Conservation (phyloP, 805 yeast species). For the Yarrowia divulgata region DNA sequence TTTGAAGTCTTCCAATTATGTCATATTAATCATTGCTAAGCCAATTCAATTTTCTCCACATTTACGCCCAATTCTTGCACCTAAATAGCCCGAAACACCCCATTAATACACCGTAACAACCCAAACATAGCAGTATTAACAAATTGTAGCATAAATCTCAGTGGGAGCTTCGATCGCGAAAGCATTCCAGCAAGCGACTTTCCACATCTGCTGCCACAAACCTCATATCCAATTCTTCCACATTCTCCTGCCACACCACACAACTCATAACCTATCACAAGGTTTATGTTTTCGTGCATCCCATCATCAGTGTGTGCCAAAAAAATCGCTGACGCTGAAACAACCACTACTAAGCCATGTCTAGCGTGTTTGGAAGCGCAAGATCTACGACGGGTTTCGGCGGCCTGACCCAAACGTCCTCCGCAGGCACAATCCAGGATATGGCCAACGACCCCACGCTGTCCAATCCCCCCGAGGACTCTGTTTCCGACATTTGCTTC, state of each 20-base stretch:
- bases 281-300: conserved; percentile 19
- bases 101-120: too few species aligned
- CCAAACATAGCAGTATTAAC: too few species aligned
- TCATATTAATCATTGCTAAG: too few species aligned
- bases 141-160: too few species aligned
- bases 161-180: too few species aligned
- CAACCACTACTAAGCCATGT: not conserved
- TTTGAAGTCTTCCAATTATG: too few species aligned
- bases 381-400: conserved; percentile 43
- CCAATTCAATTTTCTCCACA: too few species aligned
- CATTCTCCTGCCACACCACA: too few species aligned
- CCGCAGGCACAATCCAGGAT: conserved; percentile 29
- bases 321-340: not conserved
- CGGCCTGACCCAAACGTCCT: conserved; percentile 35
- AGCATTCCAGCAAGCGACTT: too few species aligned
- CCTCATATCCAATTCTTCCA: not conserved
- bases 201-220: not conserved
- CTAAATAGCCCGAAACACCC: too few species aligned
- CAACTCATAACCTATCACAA: conserved; percentile 17
- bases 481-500: conserved; percentile 81
- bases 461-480: conserved; percentile 88
- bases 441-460: conserved; percentile 48
- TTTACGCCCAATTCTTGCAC: too few species aligned
- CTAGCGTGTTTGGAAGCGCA: conserved; percentile 33
- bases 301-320: not conserved